Base-by-base conservation (phyloP, 2,329 filamentous ascomycete genomes). In the Phaeomoniella chlamydospora region DNA sequence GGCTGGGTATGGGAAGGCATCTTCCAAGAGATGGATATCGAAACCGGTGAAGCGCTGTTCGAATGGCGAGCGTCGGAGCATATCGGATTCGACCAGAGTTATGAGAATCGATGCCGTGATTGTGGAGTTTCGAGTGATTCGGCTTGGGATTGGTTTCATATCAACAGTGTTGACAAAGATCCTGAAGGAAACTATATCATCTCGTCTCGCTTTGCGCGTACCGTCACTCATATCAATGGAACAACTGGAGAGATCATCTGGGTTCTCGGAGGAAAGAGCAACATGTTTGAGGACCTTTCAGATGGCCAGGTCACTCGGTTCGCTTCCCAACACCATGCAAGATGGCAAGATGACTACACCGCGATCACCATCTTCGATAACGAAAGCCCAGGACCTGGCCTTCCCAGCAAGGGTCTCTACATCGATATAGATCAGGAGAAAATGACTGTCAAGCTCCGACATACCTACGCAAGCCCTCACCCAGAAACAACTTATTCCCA, bases 71-170 rank as follows among this genome's bases (percentile, higher is more conserved):
- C 51, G 1, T 37, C 55, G n/a, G 53, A 55, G 10, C 53, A 57
- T 29, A 37, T 48, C 13, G 46, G 51, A 12, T 37, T 57, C 11
- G 39, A 26, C 15, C 38, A 42, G 15, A 39, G 37, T 10, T 39
- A 39, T 15, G 37, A 42, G 30, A n/a, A n/a, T n/a, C n/a, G n/a
- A n/a, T n/a, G n/a, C n/a, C n/a, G n/a, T n/a, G n/a, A n/a, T n/a
- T n/a, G 39, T 41, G 9, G 33, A 37, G 41, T 31, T 42, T 37
- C 22, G 42, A 43, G n/a, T 42, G 38, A 11, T 26, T 33, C 18
- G 29, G 41, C 65, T 2, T 72, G 62, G 56, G 68, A 72, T 44
- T 72, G 64, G 48, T 70, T 71, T 51, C 68, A 72, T 47, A 62
- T 72, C 48, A 72, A 69, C 49, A 66, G 62, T 30, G 54, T 69